A percentile compares a stretch with the other conserved stretches of the same genome.
These are phyloP conservation scores for Colletotrichum echinochloae DNA, from an alignment of 2,329 filamentous ascomycete species.

Conservation along the genomic window DNA sequence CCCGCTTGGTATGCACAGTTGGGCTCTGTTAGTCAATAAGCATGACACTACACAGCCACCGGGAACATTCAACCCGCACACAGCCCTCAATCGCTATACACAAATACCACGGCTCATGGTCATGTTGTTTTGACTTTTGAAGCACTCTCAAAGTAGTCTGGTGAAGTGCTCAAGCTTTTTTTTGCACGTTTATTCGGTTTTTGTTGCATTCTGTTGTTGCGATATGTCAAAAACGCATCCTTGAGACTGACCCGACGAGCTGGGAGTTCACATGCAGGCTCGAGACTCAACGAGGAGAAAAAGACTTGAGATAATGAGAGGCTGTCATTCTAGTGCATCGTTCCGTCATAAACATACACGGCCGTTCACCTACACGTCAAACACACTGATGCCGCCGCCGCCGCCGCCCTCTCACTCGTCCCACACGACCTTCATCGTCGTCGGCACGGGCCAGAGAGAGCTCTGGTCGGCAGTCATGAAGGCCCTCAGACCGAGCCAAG, in stretches of 20 bases:
- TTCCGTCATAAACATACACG: slow-evolving; percentile 11
- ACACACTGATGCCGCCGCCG: no score
- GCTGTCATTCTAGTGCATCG: background rate
- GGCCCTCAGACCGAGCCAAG: slow-evolving; percentile 43
- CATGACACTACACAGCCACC: background rate
- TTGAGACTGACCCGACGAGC: background rate
- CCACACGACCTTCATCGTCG: slow-evolving; percentile 44
- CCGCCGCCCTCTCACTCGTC: slow-evolving; percentile 32
- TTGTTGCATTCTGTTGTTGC: background rate
- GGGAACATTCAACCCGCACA: no score
- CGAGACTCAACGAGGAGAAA: background rate
- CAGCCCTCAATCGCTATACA: background rate
- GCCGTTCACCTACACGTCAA: background rate
- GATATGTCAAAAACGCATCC: background rate
- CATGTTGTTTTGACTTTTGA: background rate
- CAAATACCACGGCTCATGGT: background rate
- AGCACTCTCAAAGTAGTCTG: background rate
- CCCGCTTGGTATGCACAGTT: slow-evolving; percentile 7
- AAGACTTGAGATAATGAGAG: background rate
- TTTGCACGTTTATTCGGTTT: accelerated
- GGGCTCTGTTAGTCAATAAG: background rate
- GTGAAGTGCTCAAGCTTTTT: background rate
- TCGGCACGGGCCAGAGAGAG: slow-evolving; percentile 43
- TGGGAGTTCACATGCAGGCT: background rate
- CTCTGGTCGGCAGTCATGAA: slow-evolving; percentile 46